These are phyloP conservation scores for Haberlea rhodopensis DNA, from an alignment of 257 asterid genomes.

Conservation along the genomic window DNA sequence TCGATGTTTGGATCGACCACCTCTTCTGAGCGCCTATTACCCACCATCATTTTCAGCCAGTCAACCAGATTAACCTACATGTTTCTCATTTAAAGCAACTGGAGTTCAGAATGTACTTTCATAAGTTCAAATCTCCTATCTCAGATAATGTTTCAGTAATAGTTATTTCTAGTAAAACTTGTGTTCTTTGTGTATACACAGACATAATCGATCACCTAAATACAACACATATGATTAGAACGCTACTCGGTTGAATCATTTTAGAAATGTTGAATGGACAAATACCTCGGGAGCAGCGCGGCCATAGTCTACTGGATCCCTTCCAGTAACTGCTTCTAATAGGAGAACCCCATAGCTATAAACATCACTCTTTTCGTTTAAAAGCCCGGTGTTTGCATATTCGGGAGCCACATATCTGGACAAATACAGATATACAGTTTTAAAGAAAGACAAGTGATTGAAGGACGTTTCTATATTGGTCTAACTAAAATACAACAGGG, in stretches of 20 bases:
- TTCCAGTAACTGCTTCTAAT: constrained; percentile 84
- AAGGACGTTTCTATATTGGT: too few species aligned
- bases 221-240: too few species aligned
- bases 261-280: neutral
- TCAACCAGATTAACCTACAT: constrained; percentile 89
- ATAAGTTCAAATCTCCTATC: too few species aligned
- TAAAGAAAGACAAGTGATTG: constrained; percentile 11
- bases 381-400: constrained; percentile 90
- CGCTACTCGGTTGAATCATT: too few species aligned
- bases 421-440: constrained; percentile 8
- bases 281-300: constrained; percentile 92
- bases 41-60: constrained; percentile 98
- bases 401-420: constrained; percentile 97
- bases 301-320: constrained; percentile 98
- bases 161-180: too few species aligned
- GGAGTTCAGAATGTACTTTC: too few species aligned
- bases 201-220: too few species aligned
- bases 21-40: constrained; percentile 87
- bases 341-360: constrained; percentile 90
- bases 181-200: too few species aligned
- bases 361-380: constrained; percentile 90
- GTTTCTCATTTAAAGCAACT: neutral
- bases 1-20: constrained; percentile 93
- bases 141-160: too few species aligned
- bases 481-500: neutral